These are phyloP conservation scores for Puccinia horiana DNA, from an alignment of 1,284 basidiomycete species.

Conservation along the genomic window DNA sequence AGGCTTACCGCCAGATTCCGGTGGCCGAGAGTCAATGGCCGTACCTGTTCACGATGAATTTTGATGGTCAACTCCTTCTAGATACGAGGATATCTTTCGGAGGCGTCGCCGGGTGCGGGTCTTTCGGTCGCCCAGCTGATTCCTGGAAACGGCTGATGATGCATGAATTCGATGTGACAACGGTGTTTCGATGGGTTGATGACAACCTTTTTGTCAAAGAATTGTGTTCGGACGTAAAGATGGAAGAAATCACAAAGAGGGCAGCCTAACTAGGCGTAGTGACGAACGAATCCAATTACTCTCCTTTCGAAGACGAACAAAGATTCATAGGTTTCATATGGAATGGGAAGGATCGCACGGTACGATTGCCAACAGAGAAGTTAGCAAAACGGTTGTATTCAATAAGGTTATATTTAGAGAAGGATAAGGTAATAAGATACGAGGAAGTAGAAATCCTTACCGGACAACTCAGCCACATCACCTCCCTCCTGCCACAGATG, in stretches of 20 bases:
- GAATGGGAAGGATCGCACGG: slow-evolving; percentile 12
- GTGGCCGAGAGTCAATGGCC: too few relatives aligned
- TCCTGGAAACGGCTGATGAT: slow-evolving; percentile 8
- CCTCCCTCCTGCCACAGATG: neutral
- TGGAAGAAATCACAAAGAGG: neutral
- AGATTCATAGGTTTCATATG: slow-evolving; percentile 29
- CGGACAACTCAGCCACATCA: neutral
- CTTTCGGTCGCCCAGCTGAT: slow-evolving; percentile 6
- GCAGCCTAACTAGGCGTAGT: neutral
- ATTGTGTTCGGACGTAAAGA: neutral
- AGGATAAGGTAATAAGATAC: neutral
- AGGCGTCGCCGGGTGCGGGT: neutral
- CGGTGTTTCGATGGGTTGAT: slow-evolving; percentile 12
- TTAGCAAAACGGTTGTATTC: neutral
- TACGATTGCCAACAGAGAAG: neutral
- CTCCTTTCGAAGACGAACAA: neutral
- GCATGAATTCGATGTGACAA: neutral
- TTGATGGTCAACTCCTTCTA: neutral
- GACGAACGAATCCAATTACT: neutral
- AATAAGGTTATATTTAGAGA: too few relatives aligned
- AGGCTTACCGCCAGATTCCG: too few relatives aligned
- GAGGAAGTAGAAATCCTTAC: neutral
- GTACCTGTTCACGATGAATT: too few relatives aligned
- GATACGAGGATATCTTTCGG: neutral
- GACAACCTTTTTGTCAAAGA: too few relatives aligned